A percentile compares a stretch with the other conserved stretches of the same genome.
Conservation (phyloP, 2,329 filamentous ascomycete species). For the Pyrenophora seminiperda region DNA sequence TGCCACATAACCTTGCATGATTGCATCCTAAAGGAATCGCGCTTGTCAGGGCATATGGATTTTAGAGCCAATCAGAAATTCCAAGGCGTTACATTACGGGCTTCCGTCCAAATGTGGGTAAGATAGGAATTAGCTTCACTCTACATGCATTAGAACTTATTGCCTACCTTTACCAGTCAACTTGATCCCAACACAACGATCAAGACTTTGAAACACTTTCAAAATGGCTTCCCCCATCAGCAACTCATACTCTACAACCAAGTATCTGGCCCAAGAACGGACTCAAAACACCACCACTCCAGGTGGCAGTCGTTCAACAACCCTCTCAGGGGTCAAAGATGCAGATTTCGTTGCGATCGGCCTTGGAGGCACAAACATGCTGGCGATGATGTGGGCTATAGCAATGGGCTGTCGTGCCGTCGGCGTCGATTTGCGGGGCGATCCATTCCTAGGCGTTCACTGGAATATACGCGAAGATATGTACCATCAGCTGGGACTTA, state of each 20-base stretch:
- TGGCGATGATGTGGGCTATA: slow-evolving; percentile 26
- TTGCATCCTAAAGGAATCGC: no score
- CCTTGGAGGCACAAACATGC: slow-evolving; percentile 24
- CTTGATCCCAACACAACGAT: not conserved
- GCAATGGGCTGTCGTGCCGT: slow-evolving; percentile 21
- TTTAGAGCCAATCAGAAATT: no score
- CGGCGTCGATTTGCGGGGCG: slow-evolving; percentile 22
- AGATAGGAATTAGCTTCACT: not conserved
- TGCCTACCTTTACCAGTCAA: not conserved
- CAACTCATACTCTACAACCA: slow-evolving; percentile 3
- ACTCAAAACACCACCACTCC: slow-evolving; percentile 6
- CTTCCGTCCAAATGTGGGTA: no score
- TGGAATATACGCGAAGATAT: slow-evolving; percentile 28
- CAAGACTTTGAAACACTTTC: not conserved
- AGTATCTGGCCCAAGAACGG: slow-evolving; percentile 10
- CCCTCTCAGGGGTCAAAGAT: slow-evolving; percentile 20
- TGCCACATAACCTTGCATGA: no score
- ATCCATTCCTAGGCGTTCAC: slow-evolving; percentile 25
- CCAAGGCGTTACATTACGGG: no score
- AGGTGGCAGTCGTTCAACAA: slow-evolving; percentile 6
- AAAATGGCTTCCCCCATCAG: slow-evolving; percentile 3
- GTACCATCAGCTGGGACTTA: slow-evolving; percentile 25
- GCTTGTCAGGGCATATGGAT: no score
- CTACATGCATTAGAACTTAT: not conserved
- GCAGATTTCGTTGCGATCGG: slow-evolving; percentile 24